Evolutionary conservation across 305 asterid species (phyloP).

Genomic region (Plantago coronopus): DNA sequence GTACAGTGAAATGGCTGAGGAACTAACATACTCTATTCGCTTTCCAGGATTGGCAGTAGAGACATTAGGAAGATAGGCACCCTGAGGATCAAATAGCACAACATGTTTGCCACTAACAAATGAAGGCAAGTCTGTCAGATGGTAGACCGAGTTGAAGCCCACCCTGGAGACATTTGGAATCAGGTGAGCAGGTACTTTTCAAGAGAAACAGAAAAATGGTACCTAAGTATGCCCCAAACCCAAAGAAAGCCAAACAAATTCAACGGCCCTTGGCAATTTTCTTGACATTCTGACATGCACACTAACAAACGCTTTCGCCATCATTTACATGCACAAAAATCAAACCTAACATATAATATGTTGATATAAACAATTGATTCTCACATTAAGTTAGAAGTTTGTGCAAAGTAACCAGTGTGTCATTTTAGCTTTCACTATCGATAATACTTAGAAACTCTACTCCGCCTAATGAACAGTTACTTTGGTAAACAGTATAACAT

Average conservation of each 20-base stretch:
- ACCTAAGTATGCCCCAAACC: constrained; percentile 18
- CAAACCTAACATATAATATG: constrained; percentile 7
- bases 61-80: constrained; percentile 84
- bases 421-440: not conserved
- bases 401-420: not conserved
- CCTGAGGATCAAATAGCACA: constrained; percentile 96
- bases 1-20: constrained; percentile 79
- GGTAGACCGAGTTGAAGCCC: constrained; percentile 99
- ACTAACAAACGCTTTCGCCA: constrained; percentile 16
- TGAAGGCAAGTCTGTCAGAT: constrained; percentile 93
- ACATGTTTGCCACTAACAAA: constrained; percentile 92
- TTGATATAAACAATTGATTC: constrained; percentile 17
- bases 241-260: constrained; percentile 2
- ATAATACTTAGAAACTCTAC: not conserved
- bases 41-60: constrained; percentile 92
- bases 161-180: constrained; percentile 60
- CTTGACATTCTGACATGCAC: constrained; percentile 6
- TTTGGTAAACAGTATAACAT: not conserved
- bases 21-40: constrained; percentile 82
- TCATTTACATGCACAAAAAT: constrained; percentile 14
- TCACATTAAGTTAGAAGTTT: not conserved
- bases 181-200: constrained; percentile 20
- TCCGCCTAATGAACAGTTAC: not conserved
- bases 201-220: constrained; percentile 20
- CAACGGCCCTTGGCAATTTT: constrained; percentile 14